These are phyloP conservation scores for Uronychia setigera DNA, from an alignment of 73 alveolate genomes.

Conservation along the genomic window DNA sequence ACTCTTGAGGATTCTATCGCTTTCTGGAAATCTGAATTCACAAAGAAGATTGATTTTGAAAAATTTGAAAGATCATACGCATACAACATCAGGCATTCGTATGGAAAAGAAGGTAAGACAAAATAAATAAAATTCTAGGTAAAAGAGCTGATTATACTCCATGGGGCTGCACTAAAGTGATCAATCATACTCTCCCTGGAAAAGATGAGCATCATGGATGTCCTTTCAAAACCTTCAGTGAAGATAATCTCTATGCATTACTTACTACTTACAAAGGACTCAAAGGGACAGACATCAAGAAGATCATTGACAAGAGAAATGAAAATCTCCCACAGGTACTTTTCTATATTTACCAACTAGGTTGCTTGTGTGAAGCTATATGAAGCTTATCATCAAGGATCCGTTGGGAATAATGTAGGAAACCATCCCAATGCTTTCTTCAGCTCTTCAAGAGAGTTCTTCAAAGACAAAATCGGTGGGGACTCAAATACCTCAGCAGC, in stretches of 20 bases:
- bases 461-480: too few relatives aligned
- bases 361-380: slow-evolving; percentile 84
- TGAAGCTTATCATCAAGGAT: slow-evolving; percentile 67
- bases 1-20: slow-evolving; percentile 81
- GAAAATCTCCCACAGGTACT: slow-evolving; percentile 70
- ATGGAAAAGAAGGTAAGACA: slow-evolving; percentile 89
- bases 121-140: background rate
- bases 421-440: slow-evolving; percentile 93
- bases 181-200: slow-evolving; percentile 76
- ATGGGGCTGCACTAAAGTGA: slow-evolving; percentile 86
- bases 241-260: slow-evolving; percentile 63
- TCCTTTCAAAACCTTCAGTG: slow-evolving; percentile 84
- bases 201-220: slow-evolving; percentile 95
- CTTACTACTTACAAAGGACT: slow-evolving; percentile 61
- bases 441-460: slow-evolving; percentile 48
- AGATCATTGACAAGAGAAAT: slow-evolving; percentile 74
- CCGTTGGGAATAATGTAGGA: slow-evolving; percentile 82
- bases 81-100: slow-evolving; percentile 89
- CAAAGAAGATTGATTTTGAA: slow-evolving; percentile 78
- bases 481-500: too few relatives aligned
- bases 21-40: slow-evolving; percentile 88
- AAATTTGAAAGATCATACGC: slow-evolving; percentile 89
- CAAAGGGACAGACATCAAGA: slow-evolving; percentile 35
- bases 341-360: too few relatives aligned
- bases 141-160: slow-evolving; percentile 90